Conservation (phyloP, 2,329 filamentous ascomycete genomes). For the Alternaria sp. region DNA sequence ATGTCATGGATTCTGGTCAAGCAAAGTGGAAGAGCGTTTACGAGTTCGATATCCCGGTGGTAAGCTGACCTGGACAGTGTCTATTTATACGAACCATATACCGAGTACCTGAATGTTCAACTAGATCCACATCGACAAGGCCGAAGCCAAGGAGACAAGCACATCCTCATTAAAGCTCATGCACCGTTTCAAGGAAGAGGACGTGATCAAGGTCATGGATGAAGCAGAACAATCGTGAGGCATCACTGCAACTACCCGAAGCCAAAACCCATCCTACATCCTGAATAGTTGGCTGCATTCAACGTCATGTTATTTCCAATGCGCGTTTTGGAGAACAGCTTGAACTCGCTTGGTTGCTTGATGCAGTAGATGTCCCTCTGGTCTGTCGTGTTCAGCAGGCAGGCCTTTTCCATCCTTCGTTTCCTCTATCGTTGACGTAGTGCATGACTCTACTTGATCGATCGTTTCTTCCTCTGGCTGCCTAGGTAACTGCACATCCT, state of each 20-base stretch:
- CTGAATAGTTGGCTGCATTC: no score
- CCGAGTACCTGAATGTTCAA: conserved; percentile 36
- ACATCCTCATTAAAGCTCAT: conserved; percentile 74
- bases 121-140: conserved; percentile 69
- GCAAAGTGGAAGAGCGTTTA: conserved; percentile 76
- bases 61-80: conserved; percentile 51
- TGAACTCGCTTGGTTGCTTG: background rate
- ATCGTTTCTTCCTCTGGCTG: background rate
- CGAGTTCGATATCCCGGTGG: conserved; percentile 83
- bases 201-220: conserved; percentile 75
- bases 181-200: conserved; percentile 75
- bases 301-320: background rate
- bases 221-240: conserved; percentile 45
- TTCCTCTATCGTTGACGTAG: background rate
- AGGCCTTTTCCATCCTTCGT: background rate
- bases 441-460: background rate
- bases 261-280: background rate
- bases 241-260: background rate
- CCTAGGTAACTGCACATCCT: background rate
- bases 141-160: conserved; percentile 58
- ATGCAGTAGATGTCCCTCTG: background rate
- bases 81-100: conserved; percentile 5
- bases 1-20: conserved; percentile 70
- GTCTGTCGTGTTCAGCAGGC: background rate
- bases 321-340: background rate